Percentiles rank a stretch among this genome's conserved stretches.
Conservation (phyloP, 306 rosid genomes). For the Vigna angularis region DNA sequence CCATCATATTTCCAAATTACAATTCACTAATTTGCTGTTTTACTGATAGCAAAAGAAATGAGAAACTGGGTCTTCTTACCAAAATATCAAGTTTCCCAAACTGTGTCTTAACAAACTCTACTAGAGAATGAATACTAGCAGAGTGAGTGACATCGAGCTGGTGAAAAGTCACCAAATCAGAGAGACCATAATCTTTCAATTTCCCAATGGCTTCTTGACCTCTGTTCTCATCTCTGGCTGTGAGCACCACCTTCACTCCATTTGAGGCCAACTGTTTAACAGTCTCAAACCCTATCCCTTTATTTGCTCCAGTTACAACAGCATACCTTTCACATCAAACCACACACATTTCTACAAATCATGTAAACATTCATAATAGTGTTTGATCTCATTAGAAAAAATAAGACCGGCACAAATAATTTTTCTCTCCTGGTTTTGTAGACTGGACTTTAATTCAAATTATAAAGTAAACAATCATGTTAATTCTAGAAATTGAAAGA, state of each 20-base stretch:
- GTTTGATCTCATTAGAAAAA: no score
- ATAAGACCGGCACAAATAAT: no score
- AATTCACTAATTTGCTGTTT: neutral
- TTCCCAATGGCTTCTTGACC: constrained; percentile 50
- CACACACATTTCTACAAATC: neutral
- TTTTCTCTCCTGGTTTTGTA: no score
- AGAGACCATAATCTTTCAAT: constrained; percentile 37
- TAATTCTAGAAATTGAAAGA: no score
- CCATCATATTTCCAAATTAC: neutral
- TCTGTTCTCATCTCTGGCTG: constrained; percentile 48
- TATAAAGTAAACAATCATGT: no score
- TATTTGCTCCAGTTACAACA: constrained; percentile 54
- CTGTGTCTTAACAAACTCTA: constrained; percentile 42
- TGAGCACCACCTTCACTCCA: constrained; percentile 49
- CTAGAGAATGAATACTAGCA: constrained; percentile 48
- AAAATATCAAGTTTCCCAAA: constrained; percentile 57
- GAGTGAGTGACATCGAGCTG: constrained; percentile 49
- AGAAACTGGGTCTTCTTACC: constrained; percentile 37
- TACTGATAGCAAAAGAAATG: neutral
- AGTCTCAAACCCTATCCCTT: constrained; percentile 53
- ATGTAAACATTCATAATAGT: neutral
- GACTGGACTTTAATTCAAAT: no score
- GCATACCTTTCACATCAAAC: constrained; percentile 45
- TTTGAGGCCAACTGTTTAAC: constrained; percentile 49
- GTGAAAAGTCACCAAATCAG: constrained; percentile 44